Conservation (phyloP, 768 basidiomycete genomes). For the Naganishia randhawae region DNA sequence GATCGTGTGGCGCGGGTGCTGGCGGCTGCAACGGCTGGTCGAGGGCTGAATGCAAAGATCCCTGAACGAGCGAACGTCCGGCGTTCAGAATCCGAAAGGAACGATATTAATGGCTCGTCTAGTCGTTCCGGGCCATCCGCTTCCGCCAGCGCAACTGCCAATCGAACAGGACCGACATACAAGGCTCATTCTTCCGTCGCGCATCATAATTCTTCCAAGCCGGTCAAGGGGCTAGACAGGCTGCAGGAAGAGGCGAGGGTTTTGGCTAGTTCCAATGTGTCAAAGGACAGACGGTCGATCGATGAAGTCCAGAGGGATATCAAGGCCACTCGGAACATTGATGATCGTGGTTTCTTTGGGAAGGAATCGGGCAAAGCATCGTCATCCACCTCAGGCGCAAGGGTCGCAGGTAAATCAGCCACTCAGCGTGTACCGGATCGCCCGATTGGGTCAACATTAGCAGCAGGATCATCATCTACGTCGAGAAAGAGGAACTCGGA, state of each 20-base stretch:
- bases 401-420: background rate
- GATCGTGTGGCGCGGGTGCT: slow-evolving; percentile 19
- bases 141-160: background rate
- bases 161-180: slow-evolving; percentile 19
- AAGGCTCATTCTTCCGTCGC: slow-evolving; percentile 11
- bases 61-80: background rate
- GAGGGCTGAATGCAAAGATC: slow-evolving; percentile 17
- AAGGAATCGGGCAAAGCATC: background rate
- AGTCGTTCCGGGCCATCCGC: background rate
- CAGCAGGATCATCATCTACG: slow-evolving; percentile 1
- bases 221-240: slow-evolving; percentile 2
- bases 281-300: slow-evolving; percentile 17
- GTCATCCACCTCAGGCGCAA: background rate
- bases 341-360: slow-evolving; percentile 14
- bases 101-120: background rate
- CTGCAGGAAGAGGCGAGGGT: background rate
- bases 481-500: background rate
- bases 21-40: slow-evolving; percentile 16
- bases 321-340: background rate
- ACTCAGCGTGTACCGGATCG: background rate
- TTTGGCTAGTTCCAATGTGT: background rate
- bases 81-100: background rate
- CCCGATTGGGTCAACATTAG: background rate
- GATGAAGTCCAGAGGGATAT: slow-evolving; percentile 15
- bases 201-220: slow-evolving; percentile 10